These are phyloP conservation scores for Glaciozyma martinii DNA, from an alignment of 768 basidiomycete species.

Conservation along the genomic window DNA sequence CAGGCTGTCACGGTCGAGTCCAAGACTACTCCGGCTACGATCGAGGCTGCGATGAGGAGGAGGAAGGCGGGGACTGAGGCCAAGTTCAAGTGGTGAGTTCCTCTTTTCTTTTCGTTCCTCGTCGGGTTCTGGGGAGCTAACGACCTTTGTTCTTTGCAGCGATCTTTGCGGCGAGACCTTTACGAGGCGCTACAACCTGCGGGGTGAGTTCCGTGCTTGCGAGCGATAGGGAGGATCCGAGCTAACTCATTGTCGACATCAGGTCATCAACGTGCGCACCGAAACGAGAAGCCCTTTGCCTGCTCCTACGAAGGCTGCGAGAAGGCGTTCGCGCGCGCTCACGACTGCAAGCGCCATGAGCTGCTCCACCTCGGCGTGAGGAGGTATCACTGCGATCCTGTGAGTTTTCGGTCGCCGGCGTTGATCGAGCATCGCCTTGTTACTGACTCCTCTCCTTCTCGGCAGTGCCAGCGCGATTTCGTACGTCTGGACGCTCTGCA, in stretches of 20 bases:
- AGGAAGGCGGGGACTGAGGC: slow-evolving; percentile 23
- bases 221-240: slow-evolving; percentile 24
- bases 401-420: background rate
- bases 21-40: slow-evolving; percentile 31
- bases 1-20: background rate
- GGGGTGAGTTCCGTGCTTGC: slow-evolving; percentile 47
- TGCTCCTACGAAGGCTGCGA: slow-evolving; percentile 85
- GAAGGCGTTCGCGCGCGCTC: slow-evolving; percentile 86
- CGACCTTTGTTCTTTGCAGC: background rate
- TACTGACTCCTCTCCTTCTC: background rate
- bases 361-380: slow-evolving; percentile 85
- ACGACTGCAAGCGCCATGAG: slow-evolving; percentile 95
- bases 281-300: slow-evolving; percentile 72
- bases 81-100: slow-evolving; percentile 25
- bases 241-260: slow-evolving; percentile 7
- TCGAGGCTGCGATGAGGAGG: slow-evolving; percentile 27
- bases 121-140: too few species aligned
- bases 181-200: slow-evolving; percentile 85
- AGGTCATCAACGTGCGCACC: slow-evolving; percentile 92
- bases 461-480: slow-evolving; percentile 87
- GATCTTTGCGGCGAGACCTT: slow-evolving; percentile 69
- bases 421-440: too few species aligned
- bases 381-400: slow-evolving; percentile 71
- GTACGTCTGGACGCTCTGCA: slow-evolving; percentile 92
- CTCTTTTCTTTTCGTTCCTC: background rate